These are phyloP conservation scores for Cryphonectria japonica DNA, from an alignment of 2,329 filamentous ascomycete species.

Conservation along the genomic window DNA sequence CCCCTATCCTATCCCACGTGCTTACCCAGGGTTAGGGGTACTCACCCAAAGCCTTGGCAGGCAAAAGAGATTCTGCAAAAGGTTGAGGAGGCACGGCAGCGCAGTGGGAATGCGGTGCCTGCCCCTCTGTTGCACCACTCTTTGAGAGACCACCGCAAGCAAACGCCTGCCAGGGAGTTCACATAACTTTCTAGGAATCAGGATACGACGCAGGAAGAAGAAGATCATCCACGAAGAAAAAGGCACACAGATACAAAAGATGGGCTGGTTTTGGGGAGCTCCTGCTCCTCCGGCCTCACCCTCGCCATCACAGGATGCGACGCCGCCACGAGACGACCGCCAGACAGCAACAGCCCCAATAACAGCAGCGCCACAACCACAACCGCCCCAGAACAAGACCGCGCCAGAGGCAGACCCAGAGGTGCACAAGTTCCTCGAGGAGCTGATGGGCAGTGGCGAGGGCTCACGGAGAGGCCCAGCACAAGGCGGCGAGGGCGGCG, in stretches of 20 bases:
- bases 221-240: too few relatives aligned
- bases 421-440: slow-evolving; percentile 55
- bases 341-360: slow-evolving; percentile 22
- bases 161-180: neutral
- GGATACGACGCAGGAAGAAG: neutral
- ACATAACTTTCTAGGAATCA: neutral
- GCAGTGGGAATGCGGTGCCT: neutral
- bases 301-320: slow-evolving; percentile 31
- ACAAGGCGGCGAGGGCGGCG: neutral
- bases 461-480: neutral
- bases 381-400: slow-evolving; percentile 10
- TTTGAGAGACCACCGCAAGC: neutral
- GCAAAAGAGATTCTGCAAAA: neutral
- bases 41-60: neutral
- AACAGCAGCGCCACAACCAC: slow-evolving; percentile 18
- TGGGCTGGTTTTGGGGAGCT: slow-evolving; percentile 67
- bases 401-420: slow-evolving; percentile 49
- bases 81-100: neutral
- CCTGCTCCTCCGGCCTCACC: slow-evolving; percentile 40
- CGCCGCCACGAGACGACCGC: slow-evolving; percentile 19
- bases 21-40: neutral
- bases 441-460: slow-evolving; percentile 22
- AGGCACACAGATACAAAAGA: slow-evolving; percentile 35
- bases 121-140: neutral
- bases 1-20: neutral